A percentile compares a stretch with the other conserved stretches of the same genome.
These are phyloP conservation scores for Fomitopsis pulvina DNA, from an alignment of 768 basidiomycete genomes.

Conservation along the genomic window DNA sequence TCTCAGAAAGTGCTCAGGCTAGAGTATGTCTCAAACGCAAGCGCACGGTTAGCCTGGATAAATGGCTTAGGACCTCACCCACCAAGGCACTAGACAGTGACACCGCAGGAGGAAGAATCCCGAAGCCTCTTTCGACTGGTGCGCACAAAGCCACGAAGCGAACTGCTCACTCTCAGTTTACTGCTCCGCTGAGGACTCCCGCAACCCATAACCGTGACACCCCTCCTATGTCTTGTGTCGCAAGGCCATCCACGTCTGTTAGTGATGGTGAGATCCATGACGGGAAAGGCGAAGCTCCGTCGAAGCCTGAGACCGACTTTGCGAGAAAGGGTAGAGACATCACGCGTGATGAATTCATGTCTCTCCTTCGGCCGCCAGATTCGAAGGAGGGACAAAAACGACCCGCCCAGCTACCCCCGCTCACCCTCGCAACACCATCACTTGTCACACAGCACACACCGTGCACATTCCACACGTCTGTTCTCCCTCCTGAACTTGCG, in stretches of 20 bases:
- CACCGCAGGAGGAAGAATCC: background rate
- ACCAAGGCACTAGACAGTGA: background rate
- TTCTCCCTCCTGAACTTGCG: slow-evolving; percentile 71
- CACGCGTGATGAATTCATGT: slow-evolving; percentile 41
- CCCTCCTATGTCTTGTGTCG: too few relatives aligned
- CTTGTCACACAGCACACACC: slow-evolving; percentile 67
- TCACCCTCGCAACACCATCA: slow-evolving; percentile 54
- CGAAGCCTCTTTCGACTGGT: slow-evolving; percentile 1
- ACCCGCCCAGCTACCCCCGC: slow-evolving; percentile 37
- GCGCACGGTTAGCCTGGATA: slow-evolving; percentile 35
- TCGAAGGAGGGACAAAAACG: slow-evolving; percentile 27
- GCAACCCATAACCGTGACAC: too few relatives aligned
- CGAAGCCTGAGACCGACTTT: background rate
- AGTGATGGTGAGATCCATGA: background rate
- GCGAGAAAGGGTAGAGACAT: slow-evolving; percentile 1
- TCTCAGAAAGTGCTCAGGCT: slow-evolving; percentile 21
- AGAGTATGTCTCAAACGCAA: slow-evolving; percentile 51
- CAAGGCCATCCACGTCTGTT: too few relatives aligned
- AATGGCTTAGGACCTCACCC: slow-evolving; percentile 43
- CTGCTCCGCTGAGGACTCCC: too few relatives aligned
- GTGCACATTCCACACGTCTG: slow-evolving; percentile 63
- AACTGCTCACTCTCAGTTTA: background rate
- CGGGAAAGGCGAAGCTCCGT: background rate
- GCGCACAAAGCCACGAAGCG: background rate
- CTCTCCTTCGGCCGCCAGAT: slow-evolving; percentile 44